Percentiles rank a stretch among this genome's conserved stretches.
These are phyloP conservation scores for Tagetes patula DNA, from an alignment of 129 eudicot genomes.

Conservation along the genomic window DNA sequence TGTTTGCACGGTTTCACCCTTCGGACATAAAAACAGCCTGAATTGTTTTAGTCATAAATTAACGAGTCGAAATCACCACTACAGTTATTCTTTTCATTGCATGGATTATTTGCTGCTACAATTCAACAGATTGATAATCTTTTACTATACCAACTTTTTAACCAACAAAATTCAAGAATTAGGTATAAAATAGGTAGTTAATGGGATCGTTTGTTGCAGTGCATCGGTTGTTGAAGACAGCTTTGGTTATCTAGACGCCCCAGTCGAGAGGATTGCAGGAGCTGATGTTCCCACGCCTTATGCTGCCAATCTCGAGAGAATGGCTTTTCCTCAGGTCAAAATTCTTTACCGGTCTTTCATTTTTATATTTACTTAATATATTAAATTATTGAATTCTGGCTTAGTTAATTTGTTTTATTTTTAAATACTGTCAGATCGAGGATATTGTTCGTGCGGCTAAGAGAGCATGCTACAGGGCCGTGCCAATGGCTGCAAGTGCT, in stretches of 20 bases:
- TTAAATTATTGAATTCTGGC: not conserved
- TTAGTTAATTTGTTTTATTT: not conserved
- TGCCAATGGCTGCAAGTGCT: conserved; percentile 47
- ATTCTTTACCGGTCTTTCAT: not conserved
- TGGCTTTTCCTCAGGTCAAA: conserved; percentile 89
- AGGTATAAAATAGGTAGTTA: not conserved
- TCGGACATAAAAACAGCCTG: not conserved
- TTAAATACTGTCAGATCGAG: conserved; percentile 36
- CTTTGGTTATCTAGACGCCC: conserved; percentile 91
- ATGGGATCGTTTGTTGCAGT: conserved; percentile 36
- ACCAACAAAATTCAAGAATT: not conserved
- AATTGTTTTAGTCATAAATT: not conserved
- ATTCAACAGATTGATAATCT: not conserved
- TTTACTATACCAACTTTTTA: not conserved
- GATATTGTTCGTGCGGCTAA: conserved; percentile 78
- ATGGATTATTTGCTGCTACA: not conserved
- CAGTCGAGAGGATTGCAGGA: conserved; percentile 91
- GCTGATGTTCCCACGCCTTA: conserved; percentile 98
- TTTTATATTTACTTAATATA: not conserved
- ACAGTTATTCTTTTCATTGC: not conserved
- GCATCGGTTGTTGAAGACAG: conserved; percentile 92
- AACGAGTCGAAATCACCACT: too few relatives aligned
- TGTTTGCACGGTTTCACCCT: not conserved
- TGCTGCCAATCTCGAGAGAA: conserved; percentile 92
- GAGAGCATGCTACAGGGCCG: conserved; percentile 62